Conservation (phyloP, 1,139 yeast genomes). For the Saccharomyces uvarum region DNA sequence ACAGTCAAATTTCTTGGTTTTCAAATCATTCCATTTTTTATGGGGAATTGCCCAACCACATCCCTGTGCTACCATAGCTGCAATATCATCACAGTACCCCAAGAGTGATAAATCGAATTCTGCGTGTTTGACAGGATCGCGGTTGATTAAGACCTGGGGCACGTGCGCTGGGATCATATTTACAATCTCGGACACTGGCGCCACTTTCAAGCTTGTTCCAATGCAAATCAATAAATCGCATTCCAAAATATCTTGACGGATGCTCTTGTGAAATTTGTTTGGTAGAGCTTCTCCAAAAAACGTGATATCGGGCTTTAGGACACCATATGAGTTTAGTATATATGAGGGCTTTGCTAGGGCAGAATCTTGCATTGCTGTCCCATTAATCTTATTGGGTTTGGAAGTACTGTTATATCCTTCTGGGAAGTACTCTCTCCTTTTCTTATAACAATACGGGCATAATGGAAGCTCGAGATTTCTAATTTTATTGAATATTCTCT, state of each 20-base stretch:
- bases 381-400: not conserved
- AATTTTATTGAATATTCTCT: conserved; percentile 53
- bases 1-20: conserved; percentile 20
- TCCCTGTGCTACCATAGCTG: conserved; percentile 52
- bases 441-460: conserved; percentile 60
- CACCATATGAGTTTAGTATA: conserved; percentile 54
- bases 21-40: conserved; percentile 32
- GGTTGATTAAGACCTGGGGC: conserved; percentile 80
- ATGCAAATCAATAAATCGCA: conserved; percentile 82
- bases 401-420: conserved; percentile 7
- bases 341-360: not conserved
- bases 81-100: conserved; percentile 86
- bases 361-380: conserved; percentile 4
- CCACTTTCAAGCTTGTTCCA: conserved; percentile 91
- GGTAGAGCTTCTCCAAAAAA: conserved; percentile 91
- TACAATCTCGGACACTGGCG: conserved; percentile 94
- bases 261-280: conserved; percentile 54
- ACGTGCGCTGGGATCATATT: conserved; percentile 58
- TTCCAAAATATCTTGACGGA: conserved; percentile 49
- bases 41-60: conserved; percentile 69
- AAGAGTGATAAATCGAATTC: conserved; percentile 75
- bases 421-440: conserved; percentile 34
- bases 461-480: conserved; percentile 56
- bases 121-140: conserved; percentile 68
- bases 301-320: conserved; percentile 90